phyloP scores from a whole-genome alignment of 2,329 filamentous ascomycete species.

The Colletotrichum trifolii region DNA sequence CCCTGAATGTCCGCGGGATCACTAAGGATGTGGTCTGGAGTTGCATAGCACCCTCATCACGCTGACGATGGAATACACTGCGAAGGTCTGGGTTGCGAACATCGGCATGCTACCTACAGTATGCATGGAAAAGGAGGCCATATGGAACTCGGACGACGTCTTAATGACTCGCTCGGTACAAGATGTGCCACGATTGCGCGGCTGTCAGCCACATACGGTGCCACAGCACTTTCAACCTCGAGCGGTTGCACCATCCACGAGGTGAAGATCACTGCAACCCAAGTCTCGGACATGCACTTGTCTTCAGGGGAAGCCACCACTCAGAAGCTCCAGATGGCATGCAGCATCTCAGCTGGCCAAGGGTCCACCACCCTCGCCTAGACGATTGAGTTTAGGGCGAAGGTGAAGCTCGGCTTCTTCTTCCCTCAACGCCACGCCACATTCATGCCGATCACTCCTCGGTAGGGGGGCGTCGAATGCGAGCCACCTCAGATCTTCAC shows the following conservation, averaged over 20 bases:
- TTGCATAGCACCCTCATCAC: neutral
- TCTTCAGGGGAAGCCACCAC: constrained; percentile 28
- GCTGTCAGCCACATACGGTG: constrained; percentile 30
- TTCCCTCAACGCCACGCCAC: constrained; percentile 13
- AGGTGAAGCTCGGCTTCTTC: constrained; percentile 13
- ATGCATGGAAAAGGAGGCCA: constrained; percentile 24
- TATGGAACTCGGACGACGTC: neutral
- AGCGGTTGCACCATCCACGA: constrained; percentile 8
- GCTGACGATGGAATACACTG: no score
- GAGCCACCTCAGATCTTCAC: constrained; percentile 14
- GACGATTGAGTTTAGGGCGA: constrained; percentile 9
- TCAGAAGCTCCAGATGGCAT: constrained; percentile 5
- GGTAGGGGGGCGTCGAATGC: neutral
- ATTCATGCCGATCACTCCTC: constrained; percentile 25
- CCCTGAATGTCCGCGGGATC: neutral
- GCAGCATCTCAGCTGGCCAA: constrained; percentile 32
- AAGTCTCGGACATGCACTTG: constrained; percentile 7
- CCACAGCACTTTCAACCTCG: constrained; percentile 17
- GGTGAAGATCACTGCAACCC: constrained; percentile 17
- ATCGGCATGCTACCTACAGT: neutral
- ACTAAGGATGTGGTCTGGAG: neutral
- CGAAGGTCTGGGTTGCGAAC: constrained; percentile 6
- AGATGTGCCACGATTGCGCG: constrained; percentile 16
- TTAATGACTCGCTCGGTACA: constrained; percentile 1
- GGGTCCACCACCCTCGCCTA: constrained; percentile 16